Base-by-base conservation (phyloP, 108 stramenopile species). In the Mediolabrus comicus region DNA sequence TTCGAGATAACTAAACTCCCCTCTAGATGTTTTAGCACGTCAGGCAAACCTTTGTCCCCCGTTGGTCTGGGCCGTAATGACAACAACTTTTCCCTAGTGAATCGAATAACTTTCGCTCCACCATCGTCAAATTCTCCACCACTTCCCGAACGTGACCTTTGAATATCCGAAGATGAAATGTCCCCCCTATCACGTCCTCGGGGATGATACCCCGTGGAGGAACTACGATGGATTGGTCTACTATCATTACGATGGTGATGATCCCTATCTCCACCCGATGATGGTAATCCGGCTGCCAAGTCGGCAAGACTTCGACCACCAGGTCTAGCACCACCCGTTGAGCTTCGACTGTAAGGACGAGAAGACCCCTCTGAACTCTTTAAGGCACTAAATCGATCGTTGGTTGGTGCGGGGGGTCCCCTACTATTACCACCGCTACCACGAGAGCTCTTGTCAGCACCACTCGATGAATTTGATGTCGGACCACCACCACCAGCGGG, bases 81-180 rank as follows among this genome's bases (percentile, higher is more conserved):
- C 11, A 94, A 57, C 17, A 94, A 78, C 58, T 85, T 86, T 69
- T 94, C 92, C 30, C 90, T 59, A 11, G 92, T 89, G 53, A 83
- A 94, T 1, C 92, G 83, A 65, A 88, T 74, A 1, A 88, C 79
- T 28, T 86, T 82, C 27, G 72, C 73, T 32, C 72, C 77, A 62
- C 62, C 58, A 7, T 10, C 71, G 14, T 13, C 46, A 9, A 30
- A 56, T 25, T 53, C 35, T 43, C 34, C 62, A 51, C 35, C 46
- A 25, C 62, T 51, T 6, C 62, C 46, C 1, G 39, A 34, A 34
- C 16, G 34, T 17, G 41, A 16, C 16, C 41, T n/a, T 43, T 43
- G 41, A 49, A n/a, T 33, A 25, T 22, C 59, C 38, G 38, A 33
- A 19, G 46, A 27, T 2, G 46, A 25, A 41, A n/a, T 36, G 35